phyloP scores from a whole-genome alignment of 2,329 filamentous ascomycete species.

The Alternaria sp. region DNA sequence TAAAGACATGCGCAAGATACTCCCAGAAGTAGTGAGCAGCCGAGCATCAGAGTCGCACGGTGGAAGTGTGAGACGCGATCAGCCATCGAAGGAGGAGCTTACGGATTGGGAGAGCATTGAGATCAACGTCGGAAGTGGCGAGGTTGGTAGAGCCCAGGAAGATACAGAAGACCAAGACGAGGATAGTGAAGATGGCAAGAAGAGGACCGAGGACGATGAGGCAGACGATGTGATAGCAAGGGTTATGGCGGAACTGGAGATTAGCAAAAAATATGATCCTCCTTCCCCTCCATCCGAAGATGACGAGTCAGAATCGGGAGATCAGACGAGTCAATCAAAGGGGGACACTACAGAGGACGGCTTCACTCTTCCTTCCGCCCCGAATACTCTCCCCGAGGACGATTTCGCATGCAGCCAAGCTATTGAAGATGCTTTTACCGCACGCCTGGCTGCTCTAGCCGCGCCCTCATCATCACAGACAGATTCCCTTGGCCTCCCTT shows the following conservation, averaged over 20 bases:
- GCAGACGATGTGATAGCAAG: constrained; percentile 58
- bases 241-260: constrained; percentile 57
- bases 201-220: constrained; percentile 49
- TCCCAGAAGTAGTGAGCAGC: constrained; percentile 46
- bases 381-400: constrained; percentile 45
- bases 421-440: constrained; percentile 57
- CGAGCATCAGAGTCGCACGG: constrained; percentile 16
- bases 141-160: constrained; percentile 30
- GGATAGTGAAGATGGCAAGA: constrained; percentile 29
- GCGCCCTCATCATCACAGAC: constrained; percentile 48
- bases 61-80: constrained; percentile 10
- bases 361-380: constrained; percentile 56
- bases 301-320: constrained; percentile 19
- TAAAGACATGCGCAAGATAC: constrained; percentile 52
- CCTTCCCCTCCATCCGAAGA: constrained; percentile 34
- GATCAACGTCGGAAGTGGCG: constrained; percentile 39
- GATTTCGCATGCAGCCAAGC: constrained; percentile 41
- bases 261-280: constrained; percentile 53
- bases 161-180: constrained; percentile 31
- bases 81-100: constrained; percentile 26
- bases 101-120: constrained; percentile 48
- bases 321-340: constrained; percentile 10
- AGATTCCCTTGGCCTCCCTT: constrained; percentile 53
- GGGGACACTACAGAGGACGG: constrained; percentile 22
- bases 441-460: constrained; percentile 56